Base-by-base conservation (phyloP, 2,329 filamentous ascomycete species). In the Penicillium olsonii region DNA sequence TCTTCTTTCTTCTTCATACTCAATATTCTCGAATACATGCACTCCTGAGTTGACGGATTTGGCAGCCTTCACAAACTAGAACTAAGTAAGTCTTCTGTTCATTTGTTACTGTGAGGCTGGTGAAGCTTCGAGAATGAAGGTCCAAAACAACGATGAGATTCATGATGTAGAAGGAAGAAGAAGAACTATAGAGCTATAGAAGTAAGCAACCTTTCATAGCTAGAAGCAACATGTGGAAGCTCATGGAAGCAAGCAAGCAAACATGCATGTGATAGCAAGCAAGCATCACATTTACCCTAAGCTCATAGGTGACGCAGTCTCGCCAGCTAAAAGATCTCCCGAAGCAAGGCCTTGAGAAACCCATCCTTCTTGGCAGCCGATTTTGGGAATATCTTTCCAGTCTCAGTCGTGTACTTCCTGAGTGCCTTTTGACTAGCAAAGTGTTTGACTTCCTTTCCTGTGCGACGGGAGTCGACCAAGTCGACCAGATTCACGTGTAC, bases 401-500 rank as follows among this genome's bases (percentile, higher is more conserved):
- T 55, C 6, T 33, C 29, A 35, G 26, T 42, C 19, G 53, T 53
- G 43, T 55, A 55, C 29, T 46, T 37, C 40, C 38, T 45, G 18
- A 55, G 26, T 44, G 42, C 45, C 14, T 35, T 47, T 15, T 42
- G 19, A 41, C 46, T 46, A 19, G 37, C n/a, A 42, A 55, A 55
- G 14, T 15, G 44, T 35, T 53, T 42, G 41, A 53, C 42, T 19
- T 37, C 33, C 42, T 42, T 43, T 41, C 42, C 50, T 43, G 50
- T 53, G 17, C 53, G 37, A 26, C 45, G 53, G 50, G 37, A 47
- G 29, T 53, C 53, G 24, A 53, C 44, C 20, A 55, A 44, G 41
- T 53, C 53, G 29, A 55, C 47, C 14, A 55, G 46, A 42, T 53
- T 55, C 15, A 55, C 29, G 29, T 51, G 51, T 8, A 51, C 51